A percentile compares a stretch with the other conserved stretches of the same genome.
Evolutionary conservation across 495 filamentous ascomycete species (phyloP).

Genomic region (Penicillium silybi): DNA sequence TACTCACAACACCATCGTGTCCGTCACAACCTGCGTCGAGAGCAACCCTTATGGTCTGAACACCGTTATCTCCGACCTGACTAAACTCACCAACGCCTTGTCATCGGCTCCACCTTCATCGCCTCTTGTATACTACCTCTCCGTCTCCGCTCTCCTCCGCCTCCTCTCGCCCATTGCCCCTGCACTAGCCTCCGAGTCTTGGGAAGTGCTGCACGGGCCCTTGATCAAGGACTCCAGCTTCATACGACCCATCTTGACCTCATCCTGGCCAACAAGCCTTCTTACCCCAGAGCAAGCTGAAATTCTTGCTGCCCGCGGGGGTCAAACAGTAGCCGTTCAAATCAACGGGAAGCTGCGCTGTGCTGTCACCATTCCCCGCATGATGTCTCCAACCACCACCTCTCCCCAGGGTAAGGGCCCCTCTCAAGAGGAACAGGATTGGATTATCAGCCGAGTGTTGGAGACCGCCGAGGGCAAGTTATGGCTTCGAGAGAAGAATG

Average conservation of each 20-base stretch:
- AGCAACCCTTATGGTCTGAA: slow-evolving; percentile 68
- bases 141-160: slow-evolving; percentile 52
- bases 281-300: slow-evolving; percentile 45
- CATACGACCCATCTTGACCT: slow-evolving; percentile 42
- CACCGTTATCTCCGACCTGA: slow-evolving; percentile 77
- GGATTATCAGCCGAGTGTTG: slow-evolving; percentile 52
- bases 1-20: slow-evolving; percentile 61
- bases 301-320: slow-evolving; percentile 36
- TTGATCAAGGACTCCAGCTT: slow-evolving; percentile 12
- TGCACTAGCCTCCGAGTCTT: slow-evolving; percentile 74
- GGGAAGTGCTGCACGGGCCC: slow-evolving; percentile 54
- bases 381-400: slow-evolving; percentile 20
- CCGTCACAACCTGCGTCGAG: slow-evolving; percentile 66
- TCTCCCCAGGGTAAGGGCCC: slow-evolving; percentile 10
- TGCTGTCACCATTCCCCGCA: slow-evolving; percentile 52
- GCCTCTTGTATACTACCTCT: slow-evolving; percentile 33
- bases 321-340: slow-evolving; percentile 60
- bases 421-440: slow-evolving; percentile 42
- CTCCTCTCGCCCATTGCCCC: slow-evolving; percentile 76
- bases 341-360: slow-evolving; percentile 73
- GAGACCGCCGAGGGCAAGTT: slow-evolving; percentile 42
- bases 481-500: slow-evolving; percentile 46
- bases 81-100: slow-evolving; percentile 69
- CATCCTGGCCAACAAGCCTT: slow-evolving; percentile 49
- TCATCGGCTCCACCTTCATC: slow-evolving; percentile 30